A percentile compares a stretch with the other conserved stretches of the same genome.
phyloP scores from a whole-genome alignment of 148 eudicot genomes.

The Amaranthus palmeri region DNA sequence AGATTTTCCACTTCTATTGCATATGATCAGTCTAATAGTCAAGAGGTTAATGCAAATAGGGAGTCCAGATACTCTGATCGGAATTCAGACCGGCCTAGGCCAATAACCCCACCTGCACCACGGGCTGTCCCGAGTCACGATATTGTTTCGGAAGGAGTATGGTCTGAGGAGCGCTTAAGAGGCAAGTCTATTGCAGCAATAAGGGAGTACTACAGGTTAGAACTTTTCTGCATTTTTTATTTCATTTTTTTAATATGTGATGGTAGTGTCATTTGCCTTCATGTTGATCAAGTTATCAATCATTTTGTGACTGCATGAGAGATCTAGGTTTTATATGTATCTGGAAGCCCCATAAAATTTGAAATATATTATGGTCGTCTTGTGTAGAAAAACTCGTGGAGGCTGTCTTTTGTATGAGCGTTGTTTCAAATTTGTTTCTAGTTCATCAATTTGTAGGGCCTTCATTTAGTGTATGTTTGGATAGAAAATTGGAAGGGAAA shows the following conservation, averaged over 20 bases:
- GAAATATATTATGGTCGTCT: no score
- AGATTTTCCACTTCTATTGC: conserved; percentile 37
- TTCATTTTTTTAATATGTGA: neutral
- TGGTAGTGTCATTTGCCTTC: no score
- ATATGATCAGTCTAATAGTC: conserved; percentile 40
- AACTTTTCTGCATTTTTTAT: neutral
- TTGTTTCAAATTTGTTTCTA: no score
- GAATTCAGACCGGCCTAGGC: conserved; percentile 38
- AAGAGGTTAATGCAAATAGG: conserved; percentile 50
- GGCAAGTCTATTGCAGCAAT: conserved; percentile 63
- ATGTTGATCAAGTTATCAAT: no score
- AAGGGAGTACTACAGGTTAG: conserved; percentile 82
- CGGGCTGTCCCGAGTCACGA: conserved; percentile 29
- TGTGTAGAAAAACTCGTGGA: no score
- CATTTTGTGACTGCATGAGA: neutral
- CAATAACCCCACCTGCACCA: conserved; percentile 32
- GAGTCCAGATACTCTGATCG: conserved; percentile 45
- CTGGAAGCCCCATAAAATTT: no score
- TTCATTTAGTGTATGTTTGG: no score
- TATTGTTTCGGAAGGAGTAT: conserved; percentile 39
- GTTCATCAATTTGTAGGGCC: no score
- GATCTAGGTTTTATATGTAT: neutral
- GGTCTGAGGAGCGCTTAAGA: conserved; percentile 62
- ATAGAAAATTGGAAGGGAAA: no score
- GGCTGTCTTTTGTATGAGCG: no score